phyloP scores from a whole-genome alignment of 148 eudicot species.

The Camellia japonica region DNA sequence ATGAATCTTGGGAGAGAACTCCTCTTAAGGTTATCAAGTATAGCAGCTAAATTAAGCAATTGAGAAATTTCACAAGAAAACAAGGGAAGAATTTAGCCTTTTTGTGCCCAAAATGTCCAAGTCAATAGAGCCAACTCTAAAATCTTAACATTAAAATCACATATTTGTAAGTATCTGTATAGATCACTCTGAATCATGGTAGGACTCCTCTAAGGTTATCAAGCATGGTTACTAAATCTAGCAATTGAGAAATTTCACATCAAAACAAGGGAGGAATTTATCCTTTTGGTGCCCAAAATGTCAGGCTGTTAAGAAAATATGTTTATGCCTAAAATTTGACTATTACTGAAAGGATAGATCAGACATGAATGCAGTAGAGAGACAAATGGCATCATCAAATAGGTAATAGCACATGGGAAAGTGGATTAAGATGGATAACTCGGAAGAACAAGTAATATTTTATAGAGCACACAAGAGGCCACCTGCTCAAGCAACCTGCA shows the following conservation, averaged over 20 bases:
- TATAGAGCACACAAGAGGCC: too few species aligned
- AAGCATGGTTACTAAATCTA: background rate
- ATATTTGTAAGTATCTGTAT: background rate
- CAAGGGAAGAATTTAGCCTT: background rate
- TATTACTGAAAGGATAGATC: background rate
- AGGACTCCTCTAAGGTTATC: background rate
- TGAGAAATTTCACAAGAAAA: background rate
- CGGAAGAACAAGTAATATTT: too few species aligned
- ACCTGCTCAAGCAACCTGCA: too few species aligned
- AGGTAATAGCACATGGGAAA: too few species aligned
- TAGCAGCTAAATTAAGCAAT: background rate
- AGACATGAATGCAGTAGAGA: background rate
- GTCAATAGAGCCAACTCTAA: background rate
- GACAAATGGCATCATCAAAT: background rate
- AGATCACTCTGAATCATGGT: background rate
- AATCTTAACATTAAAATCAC: background rate
- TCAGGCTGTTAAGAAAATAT: background rate
- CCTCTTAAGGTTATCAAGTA: background rate
- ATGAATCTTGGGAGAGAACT: background rate
- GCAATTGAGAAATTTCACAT: background rate
- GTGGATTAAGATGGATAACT: too few species aligned
- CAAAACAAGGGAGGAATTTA: background rate
- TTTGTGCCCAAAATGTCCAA: background rate
- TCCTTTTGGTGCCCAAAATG: background rate
- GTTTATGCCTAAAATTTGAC: background rate